Base-by-base conservation (phyloP, 148 eudicot genomes). In the Polygonum aviculare region DNA sequence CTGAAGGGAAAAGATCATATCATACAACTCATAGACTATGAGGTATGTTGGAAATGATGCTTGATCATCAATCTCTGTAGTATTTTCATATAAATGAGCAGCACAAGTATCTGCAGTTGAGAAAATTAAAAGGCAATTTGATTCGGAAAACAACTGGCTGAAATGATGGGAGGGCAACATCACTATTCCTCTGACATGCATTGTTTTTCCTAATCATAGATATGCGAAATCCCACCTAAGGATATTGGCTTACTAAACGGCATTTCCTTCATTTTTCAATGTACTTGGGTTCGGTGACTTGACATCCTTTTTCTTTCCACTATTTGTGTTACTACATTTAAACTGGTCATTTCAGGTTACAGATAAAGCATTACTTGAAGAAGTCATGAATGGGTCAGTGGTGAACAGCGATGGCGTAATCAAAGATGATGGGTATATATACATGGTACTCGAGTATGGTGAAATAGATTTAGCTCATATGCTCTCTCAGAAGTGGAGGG, bases 391-490 rank as follows among this genome's bases (percentile, higher is more conserved):
- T 77, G 97, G 88, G 65, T 87, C 86, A 75, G 80, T 85, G 80
- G 86, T 75, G 74, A 87, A 89, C 78, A 95, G 89, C 80, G 99
- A 95, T 78, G 83, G 79, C 54, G 88, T 80, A 82, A 93, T 95
- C 73, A 93, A 85, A 80, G 97, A 90, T 54, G 99, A 95, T 84
- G 97, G 91, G 38, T 85, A 79, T 75, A 89, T 95, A 67, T 93
- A 83, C 91, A 95, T 95, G 99, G 97, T 94, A 48, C 98, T 94
- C 57, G 98, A 94, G 81, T 91, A 95, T 70, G 99, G 97, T 48
- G 97, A 95, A 86, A 95, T 92, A 60, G 99, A 95, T 82, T 79
- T 95, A 82, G 99, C 99, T 39, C 99, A 95, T 84, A 92, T 95
- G 99, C 84, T 95, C 35, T 83, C 96, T 49, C 96, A 95, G 62